Base-by-base conservation (phyloP, 306 rosid genomes). In the Quercus robur region DNA sequence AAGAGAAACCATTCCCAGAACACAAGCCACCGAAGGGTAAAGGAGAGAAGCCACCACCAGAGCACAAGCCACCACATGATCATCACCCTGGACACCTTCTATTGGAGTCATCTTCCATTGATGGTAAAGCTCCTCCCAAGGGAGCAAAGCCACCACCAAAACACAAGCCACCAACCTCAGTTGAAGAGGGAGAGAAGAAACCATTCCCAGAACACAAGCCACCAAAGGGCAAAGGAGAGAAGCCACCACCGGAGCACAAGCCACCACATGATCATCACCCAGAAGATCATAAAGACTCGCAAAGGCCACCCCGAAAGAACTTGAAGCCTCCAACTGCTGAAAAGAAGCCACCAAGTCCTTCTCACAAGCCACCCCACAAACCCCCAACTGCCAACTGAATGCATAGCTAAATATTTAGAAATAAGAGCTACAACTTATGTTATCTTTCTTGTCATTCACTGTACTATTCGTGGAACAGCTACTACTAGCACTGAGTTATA, bases 61-160 rank as follows among this genome's bases (percentile, higher is more conserved):
- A 52, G 58, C 33, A 77, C 38, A 67, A 28, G 35, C 62, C 57
- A 46, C 80, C 54, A 0, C 79, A 33, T 1, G 15, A 67, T 18
- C 49, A 31, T 31, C 71, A 67, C 23, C 71, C 6, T 19, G 72
- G 52, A 19, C 46, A n/a, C 52, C 28, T 4, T 35, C 1, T 18
- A 38, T 1, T 19, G 15, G 46, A 38, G 46, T 38, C 46, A 2
- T 2, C 46, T 2, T 38, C 46, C 46, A 38, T 38, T 38, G 46
- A 38, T 38, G 46, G 46, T 2, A 38, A 38, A 38, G 3, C 46
- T 38, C 46, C 46, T 38, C 46, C 46, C 3, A 31, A 67, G 19
- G 75, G 57, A 49, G 67, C 2, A 14, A 44, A 63, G 74, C 78
- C 74, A 9, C 81, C 84, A 62, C 70, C 75, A 4, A 15, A 54